Conservation (phyloP, 1,284 basidiomycete genomes). For the Naganishia albida region DNA sequence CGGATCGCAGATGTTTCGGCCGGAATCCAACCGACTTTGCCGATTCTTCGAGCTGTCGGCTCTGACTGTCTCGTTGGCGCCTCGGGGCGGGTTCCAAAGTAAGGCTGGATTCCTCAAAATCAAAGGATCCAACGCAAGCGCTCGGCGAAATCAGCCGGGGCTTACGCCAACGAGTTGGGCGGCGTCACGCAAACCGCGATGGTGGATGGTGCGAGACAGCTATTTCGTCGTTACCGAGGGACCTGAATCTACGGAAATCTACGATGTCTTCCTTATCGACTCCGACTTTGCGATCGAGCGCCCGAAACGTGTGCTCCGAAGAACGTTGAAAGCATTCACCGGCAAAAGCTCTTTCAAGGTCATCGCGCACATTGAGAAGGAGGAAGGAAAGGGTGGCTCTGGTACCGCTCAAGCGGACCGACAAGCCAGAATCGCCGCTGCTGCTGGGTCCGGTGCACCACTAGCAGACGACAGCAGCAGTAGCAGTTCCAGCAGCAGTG, state of each 20-base stretch:
- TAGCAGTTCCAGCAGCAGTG: constrained; percentile 18
- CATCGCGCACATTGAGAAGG: constrained; percentile 27
- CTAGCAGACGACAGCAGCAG: constrained; percentile 3
- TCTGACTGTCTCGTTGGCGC: constrained; percentile 79
- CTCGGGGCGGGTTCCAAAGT: constrained; percentile 71
- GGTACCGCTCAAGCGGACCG: constrained; percentile 9
- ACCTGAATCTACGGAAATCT: constrained; percentile 77
- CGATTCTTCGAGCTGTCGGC: constrained; percentile 95
- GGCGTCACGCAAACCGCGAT: constrained; percentile 71
- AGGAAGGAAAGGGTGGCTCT: constrained; percentile 28
- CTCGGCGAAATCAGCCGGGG: constrained; percentile 56
- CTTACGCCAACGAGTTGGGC: constrained; percentile 60
- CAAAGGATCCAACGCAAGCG: constrained; percentile 54
- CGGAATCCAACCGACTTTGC: constrained; percentile 85
- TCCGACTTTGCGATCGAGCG: constrained; percentile 80
- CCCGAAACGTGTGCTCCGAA: constrained; percentile 52
- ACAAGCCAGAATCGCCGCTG: constrained; percentile 30
- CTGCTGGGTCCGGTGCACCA: constrained; percentile 32
- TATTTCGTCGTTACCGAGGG: constrained; percentile 87
- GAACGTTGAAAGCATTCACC: constrained; percentile 46
- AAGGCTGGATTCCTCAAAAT: constrained; percentile 83
- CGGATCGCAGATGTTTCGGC: constrained; percentile 99
- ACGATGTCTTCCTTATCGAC: constrained; percentile 94
- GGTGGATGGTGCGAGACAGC: constrained; percentile 93
- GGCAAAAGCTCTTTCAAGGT: constrained; percentile 34